Evolutionary conservation across 345 rosid species (phyloP).

Genomic region (Stellera chamaejasme): DNA sequence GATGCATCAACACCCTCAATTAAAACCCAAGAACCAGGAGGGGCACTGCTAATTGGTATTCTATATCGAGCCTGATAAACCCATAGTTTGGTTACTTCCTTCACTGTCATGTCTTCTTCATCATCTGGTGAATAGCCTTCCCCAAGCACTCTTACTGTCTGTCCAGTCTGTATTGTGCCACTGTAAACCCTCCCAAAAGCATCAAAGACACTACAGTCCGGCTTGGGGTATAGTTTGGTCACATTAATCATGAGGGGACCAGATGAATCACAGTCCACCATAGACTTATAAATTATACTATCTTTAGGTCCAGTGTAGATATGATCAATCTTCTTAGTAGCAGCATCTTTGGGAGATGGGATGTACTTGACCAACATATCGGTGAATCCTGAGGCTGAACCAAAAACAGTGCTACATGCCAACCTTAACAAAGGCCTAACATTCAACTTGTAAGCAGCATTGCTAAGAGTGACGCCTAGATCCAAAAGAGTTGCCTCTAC

Average conservation of each 20-base stretch:
- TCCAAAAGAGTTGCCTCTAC: slow-evolving; percentile 95
- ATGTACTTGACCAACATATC: slow-evolving; percentile 95
- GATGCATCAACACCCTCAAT: slow-evolving; percentile 98
- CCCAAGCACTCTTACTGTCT: slow-evolving; percentile 80
- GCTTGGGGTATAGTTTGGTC: slow-evolving; percentile 90
- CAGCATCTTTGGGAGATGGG: slow-evolving; percentile 91
- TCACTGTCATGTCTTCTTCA: slow-evolving; percentile 94
- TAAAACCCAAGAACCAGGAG: slow-evolving; percentile 97
- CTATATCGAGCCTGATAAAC: slow-evolving; percentile 91
- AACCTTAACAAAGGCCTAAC: slow-evolving; percentile 88
- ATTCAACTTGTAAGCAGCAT: slow-evolving; percentile 81
- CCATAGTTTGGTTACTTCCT: slow-evolving; percentile 93
- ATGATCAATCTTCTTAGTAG: slow-evolving; percentile 75
- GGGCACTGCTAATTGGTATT: slow-evolving; percentile 87
- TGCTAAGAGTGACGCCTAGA: slow-evolving; percentile 87
- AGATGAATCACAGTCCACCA: slow-evolving; percentile 77
- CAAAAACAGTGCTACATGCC: slow-evolving; percentile 91
- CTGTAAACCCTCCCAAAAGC: slow-evolving; percentile 94
- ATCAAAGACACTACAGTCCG: slow-evolving; percentile 95
- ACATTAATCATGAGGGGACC: slow-evolving; percentile 97
- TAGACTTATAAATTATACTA: slow-evolving; percentile 60
- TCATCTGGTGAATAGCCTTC: slow-evolving; percentile 98
- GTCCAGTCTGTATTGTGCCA: slow-evolving; percentile 90
- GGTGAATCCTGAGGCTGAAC: slow-evolving; percentile 92
- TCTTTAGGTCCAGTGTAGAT: slow-evolving; percentile 73